phyloP scores from a whole-genome alignment of 163 green algal species.

The Picocystis sp. region DNA sequence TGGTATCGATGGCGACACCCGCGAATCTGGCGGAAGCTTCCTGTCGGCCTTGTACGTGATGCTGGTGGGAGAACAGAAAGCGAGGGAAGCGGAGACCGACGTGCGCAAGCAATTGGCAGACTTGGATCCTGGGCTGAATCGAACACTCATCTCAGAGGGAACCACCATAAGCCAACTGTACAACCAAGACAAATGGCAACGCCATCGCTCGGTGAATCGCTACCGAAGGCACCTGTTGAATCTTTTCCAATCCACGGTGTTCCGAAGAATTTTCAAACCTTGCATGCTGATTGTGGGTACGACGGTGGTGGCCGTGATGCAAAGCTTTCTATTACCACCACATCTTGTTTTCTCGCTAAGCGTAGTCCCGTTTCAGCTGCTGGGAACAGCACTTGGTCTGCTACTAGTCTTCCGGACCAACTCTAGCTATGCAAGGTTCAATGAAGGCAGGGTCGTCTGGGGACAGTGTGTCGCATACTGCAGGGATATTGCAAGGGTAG shows the following conservation, averaged over 20 bases:
- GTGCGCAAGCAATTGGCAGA: conserved; percentile 6
- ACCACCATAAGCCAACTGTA: conserved; percentile 21
- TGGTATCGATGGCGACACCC: no score
- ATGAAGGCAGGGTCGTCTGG: conserved; percentile 2
- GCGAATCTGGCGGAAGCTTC: no score
- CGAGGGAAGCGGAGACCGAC: background rate
- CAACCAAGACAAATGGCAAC: conserved; percentile 23
- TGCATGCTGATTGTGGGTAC: background rate
- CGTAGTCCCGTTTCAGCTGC: conserved; percentile 22
- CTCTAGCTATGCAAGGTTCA: conserved; percentile 20
- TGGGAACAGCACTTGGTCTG: conserved; percentile 50
- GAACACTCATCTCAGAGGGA: conserved; percentile 17
- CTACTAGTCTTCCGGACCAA: conserved; percentile 68
- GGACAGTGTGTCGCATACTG: no score
- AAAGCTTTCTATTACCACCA: no score
- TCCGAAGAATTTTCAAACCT: conserved; percentile 12
- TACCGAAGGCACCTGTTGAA: conserved; percentile 12
- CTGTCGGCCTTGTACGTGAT: no score
- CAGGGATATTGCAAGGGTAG: no score
- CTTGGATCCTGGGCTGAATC: conserved; percentile 14
- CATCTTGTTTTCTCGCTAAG: no score
- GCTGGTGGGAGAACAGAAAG: no score
- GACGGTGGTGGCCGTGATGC: no score
- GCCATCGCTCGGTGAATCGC: conserved; percentile 11
- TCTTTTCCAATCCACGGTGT: conserved; percentile 17